Base-by-base conservation (phyloP, 805 yeast species). In the Wickerhamomyces bovis region DNA sequence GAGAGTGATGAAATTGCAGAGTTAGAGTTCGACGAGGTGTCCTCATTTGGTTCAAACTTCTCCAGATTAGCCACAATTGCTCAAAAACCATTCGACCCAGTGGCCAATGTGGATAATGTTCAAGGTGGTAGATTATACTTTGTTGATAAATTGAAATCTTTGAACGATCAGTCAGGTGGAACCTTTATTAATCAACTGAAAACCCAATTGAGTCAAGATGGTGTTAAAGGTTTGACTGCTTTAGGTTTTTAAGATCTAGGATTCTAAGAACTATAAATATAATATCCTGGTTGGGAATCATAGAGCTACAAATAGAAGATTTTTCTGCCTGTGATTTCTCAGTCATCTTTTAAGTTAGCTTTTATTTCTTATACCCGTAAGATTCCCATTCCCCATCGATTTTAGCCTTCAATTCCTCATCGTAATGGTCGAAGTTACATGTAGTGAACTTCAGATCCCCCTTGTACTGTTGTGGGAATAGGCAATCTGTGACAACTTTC, bases 1-100 rank as follows among this genome's bases (percentile, higher is more conserved):
- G 70, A 64, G 18, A 55, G 57, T n/a, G 69, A 72, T 38, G 70
- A 65, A 42, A 51, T 70, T 40, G 72, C 66, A 2, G 69, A 66
- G 4, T 63, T 69, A 38, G 84, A 83, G 53, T 56, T 76, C 26
- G 89, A 85, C 44, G 96, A 89, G 51, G 75, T 83, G 43, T 67
- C 89, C 0, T 72, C 94, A 2, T 94, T 90, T 66, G 98, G 98
- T 2, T 83, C 97, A 0, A 80, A 83, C 44, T 94, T 79, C 65
- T 86, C 95, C 44, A 81, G 77, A 58, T 71, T 94, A 49, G 79
- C 76, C 1, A 76, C 85, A 3, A 81, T 89, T 42, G 72, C 77
- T 30, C 66, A 66, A 15, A 78, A 73, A 52, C 74, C 83, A 4
- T 72, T 78, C 53, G 97, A 94, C 65, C 96, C 97, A 18, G 22